Evolutionary conservation across 768 basidiomycete species (phyloP), one percentile per base, ranked within the genome.

Genomic region (Thelephora ganbajun): DNA sequence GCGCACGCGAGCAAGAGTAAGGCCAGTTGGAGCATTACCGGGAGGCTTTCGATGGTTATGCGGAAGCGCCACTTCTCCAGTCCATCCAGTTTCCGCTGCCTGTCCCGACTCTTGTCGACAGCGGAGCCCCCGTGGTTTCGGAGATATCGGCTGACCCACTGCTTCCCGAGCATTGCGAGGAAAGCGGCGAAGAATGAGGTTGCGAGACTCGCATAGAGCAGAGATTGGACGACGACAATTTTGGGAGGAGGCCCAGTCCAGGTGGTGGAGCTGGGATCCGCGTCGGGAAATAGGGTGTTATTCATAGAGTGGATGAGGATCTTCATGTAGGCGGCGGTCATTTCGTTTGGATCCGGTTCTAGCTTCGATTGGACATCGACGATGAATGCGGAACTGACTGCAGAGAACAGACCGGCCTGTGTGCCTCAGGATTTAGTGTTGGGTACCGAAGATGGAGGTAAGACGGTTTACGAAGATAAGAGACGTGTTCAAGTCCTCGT

Each of bases 401-500:
- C 39, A 41, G 39, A 41, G 22, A 41, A 41, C 12, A 41, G 22
- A 9, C 39, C 39, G 22, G 39, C 39, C 39, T 41, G 7, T 4
- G 9, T 9, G 26, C 14, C 6, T 14, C 44, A 7, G n/a, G 5
- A 42, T 11, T 12, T 13, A 2, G 14, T 14, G 18, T 9, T 22
- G 39, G 14, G 37, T 5, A 11, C 9, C 7, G 9, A 16, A 7
- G 4, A 18, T 41, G 7, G 4, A 30, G 26, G 9, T 9, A 4
- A 9, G 9, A 9, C 14, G 5, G 46, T 57, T 36, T 33, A 59
- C 58, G 46, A 59, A 59, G 42, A 59, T 51, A 1, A 59, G 43
- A 33, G 57, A 44, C 16, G 56, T 53, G 37, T 59, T 55, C 44
- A 59, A 49, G 34, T 53, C 50, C 13, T 51, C 49, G 33, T 48